Conservation (phyloP, 1,284 basidiomycete species). For the Fomitopsis betulina region DNA sequence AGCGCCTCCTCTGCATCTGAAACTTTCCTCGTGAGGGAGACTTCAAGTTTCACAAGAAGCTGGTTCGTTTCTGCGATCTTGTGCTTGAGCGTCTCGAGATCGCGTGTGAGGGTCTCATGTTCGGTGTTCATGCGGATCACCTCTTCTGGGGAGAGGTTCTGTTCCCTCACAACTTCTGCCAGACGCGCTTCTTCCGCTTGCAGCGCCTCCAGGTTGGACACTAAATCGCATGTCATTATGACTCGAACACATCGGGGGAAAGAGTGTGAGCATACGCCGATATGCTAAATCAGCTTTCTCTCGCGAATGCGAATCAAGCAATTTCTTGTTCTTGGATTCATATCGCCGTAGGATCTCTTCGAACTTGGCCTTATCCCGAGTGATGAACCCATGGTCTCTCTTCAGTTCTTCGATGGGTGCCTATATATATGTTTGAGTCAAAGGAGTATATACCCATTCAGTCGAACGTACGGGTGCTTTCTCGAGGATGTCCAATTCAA, state of each 20-base stretch:
- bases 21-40: constrained; percentile 71
- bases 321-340: constrained; percentile 58
- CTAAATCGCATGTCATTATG: constrained; percentile 30
- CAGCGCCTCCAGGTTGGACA: constrained; percentile 52
- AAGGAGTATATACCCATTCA: not conserved
- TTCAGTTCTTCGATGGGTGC: constrained; percentile 61
- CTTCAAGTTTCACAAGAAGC: constrained; percentile 69
- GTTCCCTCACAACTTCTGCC: constrained; percentile 64
- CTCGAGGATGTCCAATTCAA: constrained; percentile 54
- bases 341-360: constrained; percentile 61
- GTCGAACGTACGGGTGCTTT: constrained; percentile 46
- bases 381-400: constrained; percentile 51
- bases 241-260: not conserved
- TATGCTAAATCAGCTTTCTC: constrained; percentile 59
- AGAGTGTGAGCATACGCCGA: constrained; percentile 33
- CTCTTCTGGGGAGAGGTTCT: constrained; percentile 84
- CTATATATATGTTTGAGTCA: constrained; percentile 31
- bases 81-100: constrained; percentile 68
- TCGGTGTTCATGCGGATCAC: constrained; percentile 84
- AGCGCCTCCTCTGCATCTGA: constrained; percentile 76
- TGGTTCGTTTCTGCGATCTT: constrained; percentile 72
- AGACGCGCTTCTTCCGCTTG: constrained; percentile 61
- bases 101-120: constrained; percentile 67
- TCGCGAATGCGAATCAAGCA: constrained; percentile 55
- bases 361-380: constrained; percentile 65